phyloP scores from a whole-genome alignment of 225 moss, liverwort and hornwort genomes.

The Pseudoscleropodium purum region DNA sequence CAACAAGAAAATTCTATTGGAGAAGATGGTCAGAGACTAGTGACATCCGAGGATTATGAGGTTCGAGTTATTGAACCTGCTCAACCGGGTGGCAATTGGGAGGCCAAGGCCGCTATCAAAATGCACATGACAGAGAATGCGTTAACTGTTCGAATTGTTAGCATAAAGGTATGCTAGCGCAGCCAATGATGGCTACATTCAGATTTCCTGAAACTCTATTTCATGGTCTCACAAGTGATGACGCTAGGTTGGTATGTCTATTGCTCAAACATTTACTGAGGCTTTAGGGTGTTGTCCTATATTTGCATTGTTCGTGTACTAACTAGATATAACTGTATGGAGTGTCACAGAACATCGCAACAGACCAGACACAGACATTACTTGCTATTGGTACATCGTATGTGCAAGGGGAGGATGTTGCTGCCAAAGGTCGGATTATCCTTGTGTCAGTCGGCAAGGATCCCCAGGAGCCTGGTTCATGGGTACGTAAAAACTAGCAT shows the following conservation, averaged over 20 bases:
- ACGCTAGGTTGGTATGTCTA: background rate
- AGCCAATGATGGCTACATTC: background rate
- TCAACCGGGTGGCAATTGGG: constrained; percentile 80
- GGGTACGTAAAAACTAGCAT: constrained; percentile 21
- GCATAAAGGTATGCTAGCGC: constrained; percentile 45
- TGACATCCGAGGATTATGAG: constrained; percentile 83
- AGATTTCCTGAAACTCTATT: background rate
- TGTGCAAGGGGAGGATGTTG: constrained; percentile 96
- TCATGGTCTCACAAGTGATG: background rate
- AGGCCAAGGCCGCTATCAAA: constrained; percentile 82
- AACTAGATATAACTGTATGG: background rate
- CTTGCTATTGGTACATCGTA: constrained; percentile 94
- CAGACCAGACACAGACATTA: constrained; percentile 74
- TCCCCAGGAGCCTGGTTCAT: constrained; percentile 41
- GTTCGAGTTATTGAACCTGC: constrained; percentile 96
- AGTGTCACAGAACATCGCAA: constrained; percentile 41
- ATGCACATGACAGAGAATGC: constrained; percentile 95
- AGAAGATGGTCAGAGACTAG: constrained; percentile 65
- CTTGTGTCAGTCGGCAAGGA: constrained; percentile 81
- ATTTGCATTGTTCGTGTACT: background rate
- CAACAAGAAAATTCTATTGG: constrained; percentile 57
- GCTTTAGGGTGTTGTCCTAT: background rate
- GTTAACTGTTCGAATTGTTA: constrained; percentile 79
- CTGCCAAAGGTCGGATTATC: constrained; percentile 94
- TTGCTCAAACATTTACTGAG: background rate